Conservation (phyloP, 257 asterid species). For the Oldenlandia corymbosa region DNA sequence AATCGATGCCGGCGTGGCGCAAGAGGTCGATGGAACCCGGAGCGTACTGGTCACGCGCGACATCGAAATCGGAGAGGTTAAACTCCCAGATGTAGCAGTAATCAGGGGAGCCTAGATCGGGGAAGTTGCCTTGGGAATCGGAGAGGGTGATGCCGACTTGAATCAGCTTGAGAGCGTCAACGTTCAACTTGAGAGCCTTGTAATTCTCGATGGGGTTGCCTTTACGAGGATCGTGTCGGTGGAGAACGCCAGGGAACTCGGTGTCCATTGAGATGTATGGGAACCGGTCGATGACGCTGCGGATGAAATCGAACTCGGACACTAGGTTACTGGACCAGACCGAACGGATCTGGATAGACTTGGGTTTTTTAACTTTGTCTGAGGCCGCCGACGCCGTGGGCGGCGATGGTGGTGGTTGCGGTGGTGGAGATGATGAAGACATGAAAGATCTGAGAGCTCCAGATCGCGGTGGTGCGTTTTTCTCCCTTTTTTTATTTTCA, state of each 20-base stretch:
- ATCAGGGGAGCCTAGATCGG: slow-evolving; percentile 37
- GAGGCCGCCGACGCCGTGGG: not conserved
- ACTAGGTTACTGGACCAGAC: slow-evolving; percentile 59
- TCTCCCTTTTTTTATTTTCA: not conserved
- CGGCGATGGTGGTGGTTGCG: slow-evolving; percentile 10
- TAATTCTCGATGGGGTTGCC: slow-evolving; percentile 47
- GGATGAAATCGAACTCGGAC: slow-evolving; percentile 44
- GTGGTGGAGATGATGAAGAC: slow-evolving; percentile 9
- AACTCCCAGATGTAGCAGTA: slow-evolving; percentile 63
- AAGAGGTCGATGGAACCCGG: slow-evolving; percentile 59
- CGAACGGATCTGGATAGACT: slow-evolving; percentile 37
- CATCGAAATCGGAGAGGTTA: slow-evolving; percentile 61
- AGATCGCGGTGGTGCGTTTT: slow-evolving; percentile 12
- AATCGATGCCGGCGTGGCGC: slow-evolving; percentile 57
- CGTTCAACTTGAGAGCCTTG: slow-evolving; percentile 53
- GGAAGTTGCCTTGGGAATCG: slow-evolving; percentile 55
- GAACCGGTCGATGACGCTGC: slow-evolving; percentile 34
- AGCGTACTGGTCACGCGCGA: slow-evolving; percentile 43
- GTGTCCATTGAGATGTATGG: slow-evolving; percentile 69
- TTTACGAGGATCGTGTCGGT: slow-evolving; percentile 34
- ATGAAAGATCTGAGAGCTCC: slow-evolving; percentile 16
- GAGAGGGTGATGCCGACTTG: slow-evolving; percentile 79
- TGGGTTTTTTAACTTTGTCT: not conserved
- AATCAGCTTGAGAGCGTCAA: slow-evolving; percentile 64
- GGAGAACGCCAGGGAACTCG: slow-evolving; percentile 70